These are phyloP conservation scores for Leucoagaricus sp. DNA, from an alignment of 1,284 basidiomycete species.

Conservation along the genomic window DNA sequence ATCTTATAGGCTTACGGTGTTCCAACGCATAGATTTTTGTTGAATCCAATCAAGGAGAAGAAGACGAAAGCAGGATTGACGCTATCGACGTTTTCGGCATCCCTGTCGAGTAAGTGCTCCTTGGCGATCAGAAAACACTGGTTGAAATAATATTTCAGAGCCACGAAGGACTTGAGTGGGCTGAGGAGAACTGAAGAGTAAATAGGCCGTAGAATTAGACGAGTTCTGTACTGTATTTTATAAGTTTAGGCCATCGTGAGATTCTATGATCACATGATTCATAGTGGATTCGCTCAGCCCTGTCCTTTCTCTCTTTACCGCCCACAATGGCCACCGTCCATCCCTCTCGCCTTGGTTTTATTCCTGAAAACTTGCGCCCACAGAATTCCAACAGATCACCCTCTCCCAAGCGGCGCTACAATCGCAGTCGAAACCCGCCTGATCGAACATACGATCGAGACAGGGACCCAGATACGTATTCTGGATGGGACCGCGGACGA, in stretches of 20 bases:
- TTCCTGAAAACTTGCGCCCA: slow-evolving; percentile 43
- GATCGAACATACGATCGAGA: slow-evolving; percentile 24
- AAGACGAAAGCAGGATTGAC: slow-evolving; percentile 79
- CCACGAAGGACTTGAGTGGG: slow-evolving; percentile 51
- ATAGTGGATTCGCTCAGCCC: neutral
- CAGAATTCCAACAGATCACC: slow-evolving; percentile 13
- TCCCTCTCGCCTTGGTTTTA: slow-evolving; percentile 60
- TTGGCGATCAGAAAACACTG: too few species aligned
- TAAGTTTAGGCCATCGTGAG: too few species aligned
- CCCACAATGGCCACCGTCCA: slow-evolving; percentile 62
- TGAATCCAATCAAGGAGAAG: slow-evolving; percentile 71
- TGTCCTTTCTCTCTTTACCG: neutral
- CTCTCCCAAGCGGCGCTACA: slow-evolving; percentile 19
- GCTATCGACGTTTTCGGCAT: slow-evolving; percentile 73
- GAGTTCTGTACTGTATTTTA: too few species aligned
- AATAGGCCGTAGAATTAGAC: neutral
- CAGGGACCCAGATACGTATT: slow-evolving; percentile 13
- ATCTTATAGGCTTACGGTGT: too few species aligned
- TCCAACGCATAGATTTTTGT: slow-evolving; percentile 64
- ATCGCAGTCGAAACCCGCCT: slow-evolving; percentile 34
- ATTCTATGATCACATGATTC: neutral
- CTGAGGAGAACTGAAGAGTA: slow-evolving; percentile 46
- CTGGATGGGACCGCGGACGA: slow-evolving; percentile 11
- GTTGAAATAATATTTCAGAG: neutral
- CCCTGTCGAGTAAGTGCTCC: slow-evolving; percentile 54